Percentiles rank a stretch among this genome's conserved stretches.
These are phyloP conservation scores for Asterophora lycoperdoides DNA, from an alignment of 768 basidiomycete genomes.

Conservation along the genomic window DNA sequence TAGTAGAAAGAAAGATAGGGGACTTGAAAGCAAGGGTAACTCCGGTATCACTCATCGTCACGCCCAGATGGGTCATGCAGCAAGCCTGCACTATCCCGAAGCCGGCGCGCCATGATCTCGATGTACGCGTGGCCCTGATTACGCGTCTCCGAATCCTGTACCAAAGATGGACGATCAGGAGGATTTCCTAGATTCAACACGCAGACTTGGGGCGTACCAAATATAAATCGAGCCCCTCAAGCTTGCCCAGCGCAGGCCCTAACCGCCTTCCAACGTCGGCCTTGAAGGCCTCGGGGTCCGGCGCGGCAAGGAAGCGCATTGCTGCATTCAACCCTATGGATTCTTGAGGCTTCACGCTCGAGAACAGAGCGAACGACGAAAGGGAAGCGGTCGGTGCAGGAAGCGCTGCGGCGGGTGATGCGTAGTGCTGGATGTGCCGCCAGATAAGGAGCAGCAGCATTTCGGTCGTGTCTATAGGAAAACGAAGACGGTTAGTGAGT, in stretches of 20 bases:
- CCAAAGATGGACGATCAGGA: background rate
- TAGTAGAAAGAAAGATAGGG: no score
- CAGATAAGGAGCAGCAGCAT: constrained; percentile 77
- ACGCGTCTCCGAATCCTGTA: constrained; percentile 40
- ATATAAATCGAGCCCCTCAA: constrained; percentile 51
- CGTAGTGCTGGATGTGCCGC: constrained; percentile 73
- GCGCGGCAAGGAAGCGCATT: constrained; percentile 52
- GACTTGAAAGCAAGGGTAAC: background rate
- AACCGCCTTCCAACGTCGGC: constrained; percentile 54
- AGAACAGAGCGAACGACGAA: constrained; percentile 7
- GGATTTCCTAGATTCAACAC: background rate
- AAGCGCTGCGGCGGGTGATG: constrained; percentile 22
- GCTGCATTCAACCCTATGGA: constrained; percentile 32
- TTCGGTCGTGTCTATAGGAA: constrained; percentile 57
- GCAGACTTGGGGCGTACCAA: constrained; percentile 15
- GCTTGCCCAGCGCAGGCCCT: constrained; percentile 47
- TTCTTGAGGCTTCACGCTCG: constrained; percentile 14
- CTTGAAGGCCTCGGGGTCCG: constrained; percentile 57
- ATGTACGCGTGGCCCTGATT: constrained; percentile 69
- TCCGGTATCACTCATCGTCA: constrained; percentile 2
- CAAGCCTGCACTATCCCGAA: constrained; percentile 61
- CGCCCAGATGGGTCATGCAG: constrained; percentile 15
- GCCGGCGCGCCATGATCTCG: constrained; percentile 68
- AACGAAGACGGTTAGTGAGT: background rate
- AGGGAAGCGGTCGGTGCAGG: constrained; percentile 11